Evolutionary conservation across 768 basidiomycete genomes (phyloP).

Genomic region (Tephrocybe sp.): DNA sequence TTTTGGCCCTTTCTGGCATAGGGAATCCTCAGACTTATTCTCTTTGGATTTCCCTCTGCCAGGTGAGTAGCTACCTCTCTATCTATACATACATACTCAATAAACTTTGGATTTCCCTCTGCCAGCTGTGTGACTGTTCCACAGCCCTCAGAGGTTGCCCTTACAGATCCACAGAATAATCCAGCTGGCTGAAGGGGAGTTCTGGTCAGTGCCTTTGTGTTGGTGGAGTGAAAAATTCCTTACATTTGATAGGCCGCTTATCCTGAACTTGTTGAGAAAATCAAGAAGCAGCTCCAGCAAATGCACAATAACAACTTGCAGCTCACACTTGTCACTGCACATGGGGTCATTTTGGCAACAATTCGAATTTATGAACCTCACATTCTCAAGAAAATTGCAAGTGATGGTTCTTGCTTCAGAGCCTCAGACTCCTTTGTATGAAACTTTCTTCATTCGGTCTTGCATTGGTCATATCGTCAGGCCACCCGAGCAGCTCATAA

Average conservation of each 20-base stretch:
- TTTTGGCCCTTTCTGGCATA: too few species aligned
- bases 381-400: not conserved
- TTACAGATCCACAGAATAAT: not conserved
- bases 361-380: not conserved
- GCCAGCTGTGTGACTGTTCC: too few species aligned
- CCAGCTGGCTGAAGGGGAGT: not conserved
- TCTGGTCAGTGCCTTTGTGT: not conserved
- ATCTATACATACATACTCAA: too few species aligned
- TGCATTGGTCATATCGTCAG: slow-evolving; percentile 23
- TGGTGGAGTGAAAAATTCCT: not conserved
- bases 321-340: not conserved
- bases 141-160: too few species aligned
- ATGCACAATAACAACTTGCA: not conserved
- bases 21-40: too few species aligned
- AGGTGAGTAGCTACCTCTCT: too few species aligned
- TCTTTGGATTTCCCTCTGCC: too few species aligned
- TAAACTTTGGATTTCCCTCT: too few species aligned
- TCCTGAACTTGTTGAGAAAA: not conserved
- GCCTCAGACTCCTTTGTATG: slow-evolving; percentile 21
- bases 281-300: not conserved
- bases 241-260: not conserved
- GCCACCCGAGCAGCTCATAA: slow-evolving; percentile 28
- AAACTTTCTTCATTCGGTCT: slow-evolving; percentile 1
- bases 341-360: not conserved
- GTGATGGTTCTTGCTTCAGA: slow-evolving; percentile 25